Percentiles rank a stretch among this genome's conserved stretches.
These are phyloP conservation scores for Carex kokanica DNA, from an alignment of 176 grass and related monocot species.

Conservation along the genomic window DNA sequence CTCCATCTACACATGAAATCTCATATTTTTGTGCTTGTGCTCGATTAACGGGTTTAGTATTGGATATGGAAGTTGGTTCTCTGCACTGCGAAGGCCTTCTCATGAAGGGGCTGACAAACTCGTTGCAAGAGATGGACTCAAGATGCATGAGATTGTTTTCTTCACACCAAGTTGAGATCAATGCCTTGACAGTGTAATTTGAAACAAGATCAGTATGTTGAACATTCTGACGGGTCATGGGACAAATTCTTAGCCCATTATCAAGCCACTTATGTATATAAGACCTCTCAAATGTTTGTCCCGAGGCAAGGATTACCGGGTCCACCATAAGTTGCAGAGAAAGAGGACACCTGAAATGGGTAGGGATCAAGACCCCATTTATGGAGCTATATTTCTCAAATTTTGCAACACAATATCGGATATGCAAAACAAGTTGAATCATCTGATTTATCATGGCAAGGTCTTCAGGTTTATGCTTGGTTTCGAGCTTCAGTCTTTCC, in stretches of 20 bases:
- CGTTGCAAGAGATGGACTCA: neutral
- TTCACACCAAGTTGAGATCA: constrained; percentile 44
- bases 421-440: constrained; percentile 33
- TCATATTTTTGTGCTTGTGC: constrained; percentile 26
- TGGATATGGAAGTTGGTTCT: constrained; percentile 23
- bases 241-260: constrained; percentile 41
- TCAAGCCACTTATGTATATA: constrained; percentile 53
- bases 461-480: constrained; percentile 31
- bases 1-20: constrained; percentile 18
- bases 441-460: constrained; percentile 29
- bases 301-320: constrained; percentile 48
- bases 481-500: constrained; percentile 35
- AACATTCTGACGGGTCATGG: constrained; percentile 34
- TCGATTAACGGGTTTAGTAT: constrained; percentile 23
- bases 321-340: constrained; percentile 49
- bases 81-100: constrained; percentile 1
- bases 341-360: constrained; percentile 46
- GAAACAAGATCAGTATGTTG: constrained; percentile 38
- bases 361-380: constrained; percentile 35
- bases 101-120: constrained; percentile 18
- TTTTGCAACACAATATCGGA: constrained; percentile 36
- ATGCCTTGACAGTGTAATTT: constrained; percentile 48
- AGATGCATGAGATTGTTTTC: constrained; percentile 34
- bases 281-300: constrained; percentile 50
- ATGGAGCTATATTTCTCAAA: constrained; percentile 38